Conservation (phyloP, 2,329 filamentous ascomycete species). For the Phialocephala subalpina region DNA sequence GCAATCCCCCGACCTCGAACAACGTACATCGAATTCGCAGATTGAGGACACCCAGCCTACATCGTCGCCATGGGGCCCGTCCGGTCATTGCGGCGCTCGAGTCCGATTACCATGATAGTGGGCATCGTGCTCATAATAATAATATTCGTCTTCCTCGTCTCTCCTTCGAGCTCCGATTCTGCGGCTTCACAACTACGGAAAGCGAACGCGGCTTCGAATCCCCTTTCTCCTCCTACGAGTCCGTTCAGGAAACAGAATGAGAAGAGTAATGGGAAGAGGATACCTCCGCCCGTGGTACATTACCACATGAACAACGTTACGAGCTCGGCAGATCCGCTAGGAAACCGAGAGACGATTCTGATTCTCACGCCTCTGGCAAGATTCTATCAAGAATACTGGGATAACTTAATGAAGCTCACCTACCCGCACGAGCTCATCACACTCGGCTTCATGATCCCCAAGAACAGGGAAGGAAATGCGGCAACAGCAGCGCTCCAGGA, state of each 20-base stretch:
- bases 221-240: slow-evolving; percentile 76
- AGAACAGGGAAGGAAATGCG: slow-evolving; percentile 88
- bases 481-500: slow-evolving; percentile 85
- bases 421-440: slow-evolving; percentile 97
- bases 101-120: slow-evolving; percentile 77
- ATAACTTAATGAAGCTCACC: slow-evolving; percentile 82
- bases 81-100: slow-evolving; percentile 80
- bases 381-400: slow-evolving; percentile 96
- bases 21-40: slow-evolving; percentile 24
- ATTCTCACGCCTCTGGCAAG: slow-evolving; percentile 92
- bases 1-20: slow-evolving; percentile 26
- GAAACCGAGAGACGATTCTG: slow-evolving; percentile 84
- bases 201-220: slow-evolving; percentile 69
- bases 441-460: slow-evolving; percentile 94
- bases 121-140: slow-evolving; percentile 77
- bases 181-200: slow-evolving; percentile 57
- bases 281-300: slow-evolving; percentile 85
- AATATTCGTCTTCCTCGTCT: slow-evolving; percentile 70
- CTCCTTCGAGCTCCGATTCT: slow-evolving; percentile 57
- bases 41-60: slow-evolving; percentile 41
- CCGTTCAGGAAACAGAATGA: slow-evolving; percentile 72
- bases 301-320: slow-evolving; percentile 97
- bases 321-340: slow-evolving; percentile 76
- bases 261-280: slow-evolving; percentile 60
- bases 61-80: slow-evolving; percentile 61